Evolutionary conservation across 2,329 filamentous ascomycete genomes (phyloP), one percentile per base, ranked within the genome.

Genomic region (Trichoderma atroviride): DNA sequence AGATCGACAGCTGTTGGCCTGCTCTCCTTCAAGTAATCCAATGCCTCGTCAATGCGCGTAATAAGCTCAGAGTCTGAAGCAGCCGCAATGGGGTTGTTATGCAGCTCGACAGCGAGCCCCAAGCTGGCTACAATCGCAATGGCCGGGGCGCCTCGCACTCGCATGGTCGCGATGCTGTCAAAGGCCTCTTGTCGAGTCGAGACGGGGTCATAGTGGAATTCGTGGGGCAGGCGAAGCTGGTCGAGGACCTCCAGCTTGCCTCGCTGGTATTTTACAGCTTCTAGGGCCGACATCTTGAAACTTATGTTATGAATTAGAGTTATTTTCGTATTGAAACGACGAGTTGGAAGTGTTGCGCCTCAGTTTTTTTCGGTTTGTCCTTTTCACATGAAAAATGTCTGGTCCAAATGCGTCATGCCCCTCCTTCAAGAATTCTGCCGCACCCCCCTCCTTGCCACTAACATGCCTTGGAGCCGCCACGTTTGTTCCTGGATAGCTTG

Each of bases 101-200:
- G 83, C 10, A 98, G 81, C 79, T 98, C 95, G 10, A 97, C 92
- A 1, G 94, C 94, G 43, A 97, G 87, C 2, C 92, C 91, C 40
- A 99, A 87, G 24, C 92, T 92, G 27, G 96, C 96, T n/a, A 99
- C 96, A 73, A 99, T 98, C 56, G 96, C 96, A 79, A 99, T 99
- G 57, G 96, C 96, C 0, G 96, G 96, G 5, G 96, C 96, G 40
- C 81, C 93, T 75, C 92, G 89, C 7, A 91, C 89, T 60, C 89
- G 83, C 92, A 96, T 96, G 19, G 91, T 86, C 74, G 89, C 89
- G 81, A 96, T 96, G 75, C 91, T 92, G 78, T 93, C 90, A 81
- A 93, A 96, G 47, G 91, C 92, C 80, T 93, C 91, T 74, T 90
- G 87, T 72, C 89, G 87, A 13, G 87, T 91, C 35, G 85, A 85